These are phyloP conservation scores for Raffaelea deltoideospora DNA, from an alignment of 2,329 filamentous ascomycete species.

Conservation along the genomic window DNA sequence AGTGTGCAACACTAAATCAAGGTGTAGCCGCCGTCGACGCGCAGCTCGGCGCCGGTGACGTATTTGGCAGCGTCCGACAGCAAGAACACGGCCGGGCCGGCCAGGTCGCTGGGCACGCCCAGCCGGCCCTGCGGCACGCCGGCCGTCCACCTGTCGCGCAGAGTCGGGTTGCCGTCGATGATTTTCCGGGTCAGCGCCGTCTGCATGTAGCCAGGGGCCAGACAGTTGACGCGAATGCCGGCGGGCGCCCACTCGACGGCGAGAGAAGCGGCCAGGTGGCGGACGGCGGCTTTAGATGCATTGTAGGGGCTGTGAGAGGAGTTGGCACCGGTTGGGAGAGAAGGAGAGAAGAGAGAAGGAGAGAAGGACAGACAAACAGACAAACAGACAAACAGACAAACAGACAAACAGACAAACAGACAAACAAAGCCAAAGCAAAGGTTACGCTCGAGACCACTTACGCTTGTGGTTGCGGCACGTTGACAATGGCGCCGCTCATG, in stretches of 20 bases:
- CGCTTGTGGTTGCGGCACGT: constrained; percentile 85
- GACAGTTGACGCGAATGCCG: constrained; percentile 86
- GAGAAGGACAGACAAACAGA: neutral
- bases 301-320: constrained; percentile 57
- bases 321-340: neutral
- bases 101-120: constrained; percentile 80
- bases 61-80: constrained; percentile 66
- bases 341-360: neutral
- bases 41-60: constrained; percentile 57
- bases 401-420: neutral
- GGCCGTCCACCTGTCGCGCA: constrained; percentile 81
- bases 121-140: constrained; percentile 89
- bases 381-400: neutral
- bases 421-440: neutral
- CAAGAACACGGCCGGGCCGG: constrained; percentile 82
- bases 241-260: constrained; percentile 88
- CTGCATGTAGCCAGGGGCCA: constrained; percentile 92
- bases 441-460: constrained; percentile 17
- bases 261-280: constrained; percentile 73
- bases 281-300: constrained; percentile 78
- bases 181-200: constrained; percentile 93
- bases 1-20: no score
- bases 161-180: constrained; percentile 78
- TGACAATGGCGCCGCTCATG: constrained; percentile 90
- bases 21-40: constrained; percentile 84